Evolutionary conservation across 768 basidiomycete genomes (phyloP), one percentile per base, ranked within the genome.

Genomic region (Kwoniella europaea): DNA sequence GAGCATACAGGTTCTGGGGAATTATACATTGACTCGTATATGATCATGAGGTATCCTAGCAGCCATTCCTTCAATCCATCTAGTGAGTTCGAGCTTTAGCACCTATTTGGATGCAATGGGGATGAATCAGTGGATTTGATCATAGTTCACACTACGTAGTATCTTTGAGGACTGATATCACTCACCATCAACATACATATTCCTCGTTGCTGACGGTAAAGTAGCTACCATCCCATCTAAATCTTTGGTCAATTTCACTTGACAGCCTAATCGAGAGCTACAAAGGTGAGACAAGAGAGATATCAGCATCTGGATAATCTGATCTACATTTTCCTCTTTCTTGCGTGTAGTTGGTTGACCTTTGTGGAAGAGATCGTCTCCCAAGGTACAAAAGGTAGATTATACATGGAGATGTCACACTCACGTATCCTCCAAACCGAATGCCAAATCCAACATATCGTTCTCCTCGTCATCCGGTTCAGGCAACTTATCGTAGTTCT

Each of bases 391-490:
- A 52, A 27, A 52, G 55, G 56, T 46, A 20, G 52, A 24, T 29
- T 15, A 24, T 46, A 3, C 15, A 54, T 13, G 57, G 20, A 44
- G 7, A 63, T 7, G 90, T 86, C 35, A 24, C 72, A 91, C 86
- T 76, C 68, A 96, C 75, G 96, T 98, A 78, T 98, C 96, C 0
- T 94, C 95, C 63, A 98, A 86, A 0, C 93, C 97, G 77, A 98
- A 98, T 3, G 96, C 96, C 88, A 98, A 92, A 83, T 98, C 96
- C 50, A 99, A 88, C 84, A 83, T 84, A 67, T 84, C 95, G 78
- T 98, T 99, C 85, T 99, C 96, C 80, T 99, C 96, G 74, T 98
- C 96, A 66, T 92, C 92, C 4, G 96, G 95, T 79, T 98, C 96
- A 1, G 92, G 91, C 2, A 98, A 87, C 58, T 88, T 82, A 82